Evolutionary conservation across 306 rosid species (phyloP), one percentile per base, ranked within the genome.

Genomic region (Malus asiatica): DNA sequence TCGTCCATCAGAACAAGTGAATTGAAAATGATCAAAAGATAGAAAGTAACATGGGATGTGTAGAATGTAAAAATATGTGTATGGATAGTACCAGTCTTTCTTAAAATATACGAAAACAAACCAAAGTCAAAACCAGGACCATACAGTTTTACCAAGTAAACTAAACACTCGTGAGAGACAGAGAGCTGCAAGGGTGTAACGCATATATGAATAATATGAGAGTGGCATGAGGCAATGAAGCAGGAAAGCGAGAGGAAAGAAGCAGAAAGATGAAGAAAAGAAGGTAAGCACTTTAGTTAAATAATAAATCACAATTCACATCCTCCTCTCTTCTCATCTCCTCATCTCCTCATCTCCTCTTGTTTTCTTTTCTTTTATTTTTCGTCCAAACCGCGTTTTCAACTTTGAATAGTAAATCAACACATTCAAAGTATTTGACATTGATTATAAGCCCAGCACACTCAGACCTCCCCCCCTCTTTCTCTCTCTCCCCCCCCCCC

Each of bases 351-450:
- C 19, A 2, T 15, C 53, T 4, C 53, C 18, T 13, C 52, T 13
- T 11, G 18, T 14, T 16, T 46, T 15, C 6, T 46, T 7, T 30
- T 42, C 15, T 20, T 58, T 58, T 65, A 64, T 73, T 45, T n/a
- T 45, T 65, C 46, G 10, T 62, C 23, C 66, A 88, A 93, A 87
- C 85, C 98, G 97, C 94, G 98, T 91, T 35, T 87, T 80, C 83
- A 76, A 74, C 83, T 86, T 79, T 32, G 16, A 63, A 29, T 15
- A 67, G 58, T 61, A 46, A 68, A 48, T 48, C 53, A 29, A 53
- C 19, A 30, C 62, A 48, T 83, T 83, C 76, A 76, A 76, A 74
- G 88, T 85, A 87, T 75, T 75, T 35, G 79, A 64, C 73, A 42
- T 78, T 70, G 29, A 64, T 81, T 85, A 42, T 75, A 19, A 57